A percentile compares a stretch with the other conserved stretches of the same genome.
These are phyloP conservation scores for Zymoseptoria pseudotritici DNA, from an alignment of 2,329 filamentous ascomycete species.

Conservation along the genomic window DNA sequence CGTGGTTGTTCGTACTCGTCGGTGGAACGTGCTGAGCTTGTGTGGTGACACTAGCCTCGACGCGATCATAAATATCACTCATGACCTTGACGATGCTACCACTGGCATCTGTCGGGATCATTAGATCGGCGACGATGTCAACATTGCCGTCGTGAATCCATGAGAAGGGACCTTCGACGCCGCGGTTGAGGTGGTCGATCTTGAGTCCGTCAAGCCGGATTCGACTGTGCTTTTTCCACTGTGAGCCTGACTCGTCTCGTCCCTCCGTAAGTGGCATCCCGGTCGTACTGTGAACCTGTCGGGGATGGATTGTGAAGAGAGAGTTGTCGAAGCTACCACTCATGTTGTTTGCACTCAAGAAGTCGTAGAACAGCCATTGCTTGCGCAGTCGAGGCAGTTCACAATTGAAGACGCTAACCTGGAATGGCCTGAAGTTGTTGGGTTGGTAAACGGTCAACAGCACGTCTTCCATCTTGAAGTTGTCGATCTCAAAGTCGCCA, in stretches of 20 bases:
- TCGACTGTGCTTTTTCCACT: conserved; percentile 93
- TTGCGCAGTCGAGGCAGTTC: conserved; percentile 88
- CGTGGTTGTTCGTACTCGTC: conserved; percentile 10
- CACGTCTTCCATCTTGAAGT: conserved; percentile 91
- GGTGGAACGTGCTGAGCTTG: conserved; percentile 9
- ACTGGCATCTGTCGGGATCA: conserved; percentile 82
- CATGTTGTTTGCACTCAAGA: conserved; percentile 90
- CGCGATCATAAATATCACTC: conserved; percentile 92
- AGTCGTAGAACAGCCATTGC: conserved; percentile 97
- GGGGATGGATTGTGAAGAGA: conserved; percentile 91
- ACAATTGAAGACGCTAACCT: conserved; percentile 91
- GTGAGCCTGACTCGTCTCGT: conserved; percentile 55
- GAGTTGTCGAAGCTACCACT: conserved; percentile 93
- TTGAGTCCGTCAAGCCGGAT: conserved; percentile 87
- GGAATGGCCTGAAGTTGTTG: conserved; percentile 82
- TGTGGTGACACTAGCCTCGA: conserved; percentile 78
- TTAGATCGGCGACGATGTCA: conserved; percentile 91
- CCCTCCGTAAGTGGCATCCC: conserved; percentile 53
- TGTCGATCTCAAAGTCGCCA: conserved; percentile 94
- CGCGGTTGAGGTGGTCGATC: conserved; percentile 92
- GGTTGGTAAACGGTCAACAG: conserved; percentile 89
- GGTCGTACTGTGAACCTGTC: conserved; percentile 75
- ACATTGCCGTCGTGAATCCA: conserved; percentile 98
- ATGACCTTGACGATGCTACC: conserved; percentile 89
- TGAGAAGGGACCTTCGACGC: conserved; percentile 86